These are phyloP conservation scores for Ophiostoma montium DNA, from an alignment of 2,329 filamentous ascomycete genomes.

Conservation along the genomic window DNA sequence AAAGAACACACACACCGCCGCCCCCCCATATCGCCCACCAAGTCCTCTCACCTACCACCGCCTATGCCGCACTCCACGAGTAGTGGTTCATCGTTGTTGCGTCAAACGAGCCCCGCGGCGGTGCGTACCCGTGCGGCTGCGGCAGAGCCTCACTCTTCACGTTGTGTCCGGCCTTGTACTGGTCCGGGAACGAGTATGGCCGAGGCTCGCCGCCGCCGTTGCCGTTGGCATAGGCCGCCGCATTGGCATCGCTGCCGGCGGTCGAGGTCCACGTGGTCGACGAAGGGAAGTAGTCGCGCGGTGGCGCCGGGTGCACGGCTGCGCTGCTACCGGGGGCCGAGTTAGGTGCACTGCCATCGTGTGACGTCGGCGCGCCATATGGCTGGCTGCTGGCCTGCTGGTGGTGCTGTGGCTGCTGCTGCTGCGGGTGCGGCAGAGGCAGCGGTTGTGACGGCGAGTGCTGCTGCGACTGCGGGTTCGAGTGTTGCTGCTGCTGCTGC, in stretches of 20 bases:
- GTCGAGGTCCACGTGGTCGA: conserved; percentile 37
- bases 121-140: conserved; percentile 27
- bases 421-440: conserved; percentile 10
- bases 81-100: conserved; percentile 35
- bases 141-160: conserved; percentile 23
- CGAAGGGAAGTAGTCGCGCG: conserved; percentile 40
- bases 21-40: neutral
- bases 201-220: conserved; percentile 28
- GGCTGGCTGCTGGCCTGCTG: conserved; percentile 2
- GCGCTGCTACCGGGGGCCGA: conserved; percentile 13
- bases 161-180: conserved; percentile 29
- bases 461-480: conserved; percentile 12
- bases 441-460: conserved; percentile 7
- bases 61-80: conserved; percentile 37
- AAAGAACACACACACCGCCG: neutral
- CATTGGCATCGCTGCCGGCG: conserved; percentile 28
- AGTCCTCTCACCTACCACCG: too few species aligned
- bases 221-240: conserved; percentile 29
- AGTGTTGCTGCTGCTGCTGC: conserved; percentile 7
- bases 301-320: conserved; percentile 15
- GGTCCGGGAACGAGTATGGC: conserved; percentile 35
- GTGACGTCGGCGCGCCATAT: conserved; percentile 4
- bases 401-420: conserved; percentile 8
- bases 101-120: conserved; percentile 30
- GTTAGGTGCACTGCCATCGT: conserved; percentile 7